Conservation (phyloP, 768 basidiomycete species). For the Trametes cingulata region DNA sequence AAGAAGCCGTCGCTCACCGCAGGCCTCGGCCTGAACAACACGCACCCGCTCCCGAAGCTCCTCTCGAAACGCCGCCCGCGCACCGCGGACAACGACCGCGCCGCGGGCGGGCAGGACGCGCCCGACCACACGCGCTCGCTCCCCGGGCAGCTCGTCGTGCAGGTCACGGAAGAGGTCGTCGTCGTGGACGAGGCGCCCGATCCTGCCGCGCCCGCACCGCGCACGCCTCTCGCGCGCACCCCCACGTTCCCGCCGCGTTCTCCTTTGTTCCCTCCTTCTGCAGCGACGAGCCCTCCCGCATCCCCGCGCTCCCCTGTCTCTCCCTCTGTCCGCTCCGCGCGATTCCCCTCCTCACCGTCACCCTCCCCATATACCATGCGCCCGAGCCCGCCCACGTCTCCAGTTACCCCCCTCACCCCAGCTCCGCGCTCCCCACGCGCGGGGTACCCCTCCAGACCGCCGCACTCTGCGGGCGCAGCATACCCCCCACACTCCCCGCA, state of each 20-base stretch:
- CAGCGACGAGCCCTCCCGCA: not conserved
- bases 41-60: conserved; percentile 1
- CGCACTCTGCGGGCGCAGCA: conserved; percentile 1
- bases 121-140: conserved; percentile 10
- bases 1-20: conserved; percentile 11
- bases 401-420: not conserved
- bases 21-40: not conserved
- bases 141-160: conserved; percentile 10
- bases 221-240: not conserved
- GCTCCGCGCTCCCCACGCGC: not conserved
- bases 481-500: not conserved
- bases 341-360: not conserved
- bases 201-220: not conserved
- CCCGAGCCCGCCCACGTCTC: not conserved
- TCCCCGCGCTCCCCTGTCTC: not conserved
- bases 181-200: conserved; percentile 4
- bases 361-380: not conserved
- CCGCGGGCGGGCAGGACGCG: not conserved
- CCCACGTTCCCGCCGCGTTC: not conserved
- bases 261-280: not conserved
- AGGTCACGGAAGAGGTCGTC: conserved; percentile 8
- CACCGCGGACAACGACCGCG: not conserved
- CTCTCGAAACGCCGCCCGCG: conserved; percentile 6
- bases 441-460: conserved; percentile 10
- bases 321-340: not conserved